Evolutionary conservation across 2,329 filamentous ascomycete genomes (phyloP).

Genomic region (Zymoseptoria brevis): DNA sequence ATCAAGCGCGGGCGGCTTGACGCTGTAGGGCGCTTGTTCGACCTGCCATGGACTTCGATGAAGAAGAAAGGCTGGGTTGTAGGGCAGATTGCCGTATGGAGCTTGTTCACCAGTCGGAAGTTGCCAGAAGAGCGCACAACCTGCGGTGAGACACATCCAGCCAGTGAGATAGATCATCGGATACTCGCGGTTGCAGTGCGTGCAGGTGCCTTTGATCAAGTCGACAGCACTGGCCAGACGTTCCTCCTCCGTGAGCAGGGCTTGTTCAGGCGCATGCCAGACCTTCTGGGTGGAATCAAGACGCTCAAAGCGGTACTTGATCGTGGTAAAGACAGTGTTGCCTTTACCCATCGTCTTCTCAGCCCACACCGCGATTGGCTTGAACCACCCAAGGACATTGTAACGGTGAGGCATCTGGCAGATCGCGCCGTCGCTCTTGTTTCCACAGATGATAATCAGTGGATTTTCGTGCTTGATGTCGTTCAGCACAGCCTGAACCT

Average conservation of each 20-base stretch:
- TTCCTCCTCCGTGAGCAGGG: constrained; percentile 4
- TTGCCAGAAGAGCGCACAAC: constrained; percentile 51
- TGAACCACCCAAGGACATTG: constrained; percentile 61
- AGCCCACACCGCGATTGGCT: constrained; percentile 60
- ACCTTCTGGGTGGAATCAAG: constrained; percentile 47
- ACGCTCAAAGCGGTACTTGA: constrained; percentile 60
- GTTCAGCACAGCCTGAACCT: constrained; percentile 38
- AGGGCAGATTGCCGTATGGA: constrained; percentile 34
- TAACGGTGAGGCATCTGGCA: constrained; percentile 51
- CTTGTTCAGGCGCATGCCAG: constrained; percentile 25
- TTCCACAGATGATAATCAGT: constrained; percentile 45
- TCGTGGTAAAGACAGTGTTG: constrained; percentile 30
- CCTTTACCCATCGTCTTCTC: constrained; percentile 44
- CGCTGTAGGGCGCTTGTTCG: constrained; percentile 31
- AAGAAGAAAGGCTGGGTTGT: constrained; percentile 51
- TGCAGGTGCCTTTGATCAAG: constrained; percentile 29
- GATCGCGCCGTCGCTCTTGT: constrained; percentile 42
- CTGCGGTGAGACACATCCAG: constrained; percentile 52
- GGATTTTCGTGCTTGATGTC: constrained; percentile 43
- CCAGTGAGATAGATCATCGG: constrained; percentile 38
- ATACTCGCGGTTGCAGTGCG: constrained; percentile 26
- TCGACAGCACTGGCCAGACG: neutral
- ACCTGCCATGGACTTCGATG: constrained; percentile 42
- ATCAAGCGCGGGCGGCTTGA: constrained; percentile 35
- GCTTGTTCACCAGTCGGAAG: constrained; percentile 29